These are phyloP conservation scores for Coemansia sp. DNA, from an alignment of 192 early-diverging fungal species.

Conservation along the genomic window DNA sequence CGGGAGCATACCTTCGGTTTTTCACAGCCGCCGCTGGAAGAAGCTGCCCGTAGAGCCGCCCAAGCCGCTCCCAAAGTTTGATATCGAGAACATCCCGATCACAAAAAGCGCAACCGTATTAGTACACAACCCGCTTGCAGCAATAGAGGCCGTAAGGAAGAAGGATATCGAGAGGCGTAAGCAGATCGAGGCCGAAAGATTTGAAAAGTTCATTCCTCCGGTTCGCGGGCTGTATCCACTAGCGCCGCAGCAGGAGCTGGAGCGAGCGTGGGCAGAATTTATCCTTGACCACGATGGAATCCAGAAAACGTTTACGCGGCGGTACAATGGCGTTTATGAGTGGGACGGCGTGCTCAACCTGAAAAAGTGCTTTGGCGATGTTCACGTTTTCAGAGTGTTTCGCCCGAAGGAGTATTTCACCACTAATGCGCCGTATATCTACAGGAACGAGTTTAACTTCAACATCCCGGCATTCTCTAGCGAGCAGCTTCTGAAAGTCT, in stretches of 20 bases:
- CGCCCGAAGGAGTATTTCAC: constrained; percentile 7
- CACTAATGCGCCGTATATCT: neutral
- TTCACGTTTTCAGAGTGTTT: constrained; percentile 13
- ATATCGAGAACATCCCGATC: constrained; percentile 5
- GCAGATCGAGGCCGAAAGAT: neutral
- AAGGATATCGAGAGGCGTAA: neutral
- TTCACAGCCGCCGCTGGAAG: constrained; percentile 26
- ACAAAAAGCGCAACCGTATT: neutral
- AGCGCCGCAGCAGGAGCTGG: constrained; percentile 17
- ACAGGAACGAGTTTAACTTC: constrained; percentile 32
- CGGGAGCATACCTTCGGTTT: neutral
- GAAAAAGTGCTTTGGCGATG: constrained; percentile 1
- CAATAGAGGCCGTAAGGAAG: neutral
- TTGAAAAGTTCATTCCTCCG: constrained; percentile 3
- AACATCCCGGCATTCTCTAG: constrained; percentile 3
- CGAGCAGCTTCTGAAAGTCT: constrained; percentile 12
- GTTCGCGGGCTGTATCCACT: constrained; percentile 20
- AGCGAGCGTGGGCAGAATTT: constrained; percentile 11
- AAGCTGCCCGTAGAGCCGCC: neutral
- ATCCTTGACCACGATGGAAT: constrained; percentile 21
- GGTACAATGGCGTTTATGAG: constrained; percentile 1
- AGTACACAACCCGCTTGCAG: constrained; percentile 40
- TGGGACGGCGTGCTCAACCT: neutral
- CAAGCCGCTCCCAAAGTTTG: constrained; percentile 3
- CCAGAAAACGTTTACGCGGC: constrained; percentile 25